Base-by-base conservation (phyloP, 2,329 filamentous ascomycete species). In the Curvularia sp. region DNA sequence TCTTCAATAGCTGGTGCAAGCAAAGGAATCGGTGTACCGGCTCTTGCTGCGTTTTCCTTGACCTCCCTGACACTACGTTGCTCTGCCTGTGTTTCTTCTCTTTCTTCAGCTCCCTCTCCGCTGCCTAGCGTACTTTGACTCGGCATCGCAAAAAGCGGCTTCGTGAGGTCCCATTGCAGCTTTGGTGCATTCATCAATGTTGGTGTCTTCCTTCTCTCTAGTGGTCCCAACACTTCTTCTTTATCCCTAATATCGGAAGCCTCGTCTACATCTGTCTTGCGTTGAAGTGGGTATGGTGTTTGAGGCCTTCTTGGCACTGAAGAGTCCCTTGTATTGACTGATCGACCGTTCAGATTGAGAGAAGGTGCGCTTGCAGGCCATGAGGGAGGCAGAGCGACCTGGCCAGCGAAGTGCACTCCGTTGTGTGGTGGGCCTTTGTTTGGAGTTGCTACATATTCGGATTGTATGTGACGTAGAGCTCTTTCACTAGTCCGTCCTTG, bases 131-230 rank as follows among this genome's bases (percentile, higher is more conserved):
- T 45, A 21, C 21, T 43, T 30, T n/a, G 18, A 34, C 55, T 57
- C 23, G 23, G 3, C 21, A 25, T 45, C 1, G 6, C 12, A 15
- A 34, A 18, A 36, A 39, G n/a, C 10, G 28, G 46, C 27, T 21
- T 38, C 2, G 51, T 34, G 36, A 50, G 32, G 45, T 50, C 19
- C 55, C 46, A 58, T 19, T 50, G 46, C 9, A 55, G 13, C 2
- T 34, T 30, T 3, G 55, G 55, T 12, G 51, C 51, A 10, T 45
- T 47, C n/a, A 36, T 45, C 18, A 55, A 19, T n/a, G 32, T 38
- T 10, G 51, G 55, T 27, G 51, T 58, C 25, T 51, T 39, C 18
- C 46, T 45, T 38, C 55, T 12, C 50, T 45, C 25, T 10, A 39
- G 32, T 13, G 39, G 32, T 12, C n/a, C 30, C 25, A 55, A 47